phyloP scores from a whole-genome alignment of 768 basidiomycete genomes.

The Lyophyllum semitale region DNA sequence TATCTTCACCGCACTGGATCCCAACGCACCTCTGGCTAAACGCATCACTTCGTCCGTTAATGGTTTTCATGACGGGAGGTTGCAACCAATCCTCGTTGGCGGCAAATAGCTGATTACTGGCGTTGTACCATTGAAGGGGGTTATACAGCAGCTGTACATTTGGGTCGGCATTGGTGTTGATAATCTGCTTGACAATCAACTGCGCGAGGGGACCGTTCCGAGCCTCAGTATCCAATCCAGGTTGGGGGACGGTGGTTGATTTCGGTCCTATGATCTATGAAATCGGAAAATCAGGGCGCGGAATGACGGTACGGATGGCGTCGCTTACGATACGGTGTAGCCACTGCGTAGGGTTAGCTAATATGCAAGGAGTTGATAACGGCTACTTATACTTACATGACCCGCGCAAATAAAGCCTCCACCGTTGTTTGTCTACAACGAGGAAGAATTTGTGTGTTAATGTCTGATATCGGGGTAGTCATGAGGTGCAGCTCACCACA shows the following conservation, averaged over 20 bases:
- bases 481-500: constrained; percentile 39
- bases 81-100: constrained; percentile 47
- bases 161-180: constrained; percentile 46
- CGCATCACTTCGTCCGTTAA: constrained; percentile 51
- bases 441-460: too few relatives aligned
- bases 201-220: constrained; percentile 52
- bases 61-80: constrained; percentile 37
- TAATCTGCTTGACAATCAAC: constrained; percentile 45
- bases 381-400: too few relatives aligned
- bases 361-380: not conserved
- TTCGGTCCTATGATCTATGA: constrained; percentile 60
- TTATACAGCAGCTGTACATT: constrained; percentile 48
- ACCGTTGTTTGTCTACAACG: constrained; percentile 56
- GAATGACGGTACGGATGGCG: not conserved
- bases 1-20: not conserved
- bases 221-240: constrained; percentile 52
- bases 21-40: constrained; percentile 47
- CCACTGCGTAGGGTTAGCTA: constrained; percentile 29
- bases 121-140: constrained; percentile 49
- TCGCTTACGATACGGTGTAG: constrained; percentile 44
- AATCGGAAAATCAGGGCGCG: not conserved
- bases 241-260: constrained; percentile 51
- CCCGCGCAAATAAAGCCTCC: constrained; percentile 62
- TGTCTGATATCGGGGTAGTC: too few relatives aligned
- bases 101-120: constrained; percentile 44